Percentiles rank a stretch among this genome's conserved stretches.
These are phyloP conservation scores for Flaveria bidentis DNA, from an alignment of 129 eudicot genomes.

Conservation along the genomic window DNA sequence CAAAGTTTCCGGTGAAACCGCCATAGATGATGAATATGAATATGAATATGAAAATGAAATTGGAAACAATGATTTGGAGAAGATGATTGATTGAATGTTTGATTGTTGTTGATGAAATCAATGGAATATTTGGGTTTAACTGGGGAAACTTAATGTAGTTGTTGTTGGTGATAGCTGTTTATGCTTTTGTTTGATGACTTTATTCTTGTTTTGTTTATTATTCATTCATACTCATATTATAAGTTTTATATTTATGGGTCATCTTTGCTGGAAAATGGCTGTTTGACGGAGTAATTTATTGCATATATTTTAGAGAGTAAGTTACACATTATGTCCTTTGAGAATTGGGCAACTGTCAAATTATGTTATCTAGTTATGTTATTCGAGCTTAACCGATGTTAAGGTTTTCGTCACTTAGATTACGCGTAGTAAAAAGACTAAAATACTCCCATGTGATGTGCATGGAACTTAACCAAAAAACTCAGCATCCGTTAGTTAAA, in stretches of 20 bases:
- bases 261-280: conserved; percentile 39
- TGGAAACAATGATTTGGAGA: conserved; percentile 14
- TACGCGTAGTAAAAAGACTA: too few relatives aligned
- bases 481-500: too few relatives aligned
- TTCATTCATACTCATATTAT: neutral
- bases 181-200: conserved; percentile 21
- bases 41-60: neutral
- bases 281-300: conserved; percentile 41
- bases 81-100: conserved; percentile 26
- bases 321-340: too few relatives aligned
- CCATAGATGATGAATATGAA: conserved; percentile 42
- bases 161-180: conserved; percentile 41
- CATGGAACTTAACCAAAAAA: too few relatives aligned
- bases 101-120: conserved; percentile 21
- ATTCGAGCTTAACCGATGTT: too few relatives aligned
- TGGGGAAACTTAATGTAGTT: conserved; percentile 19
- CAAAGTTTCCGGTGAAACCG: conserved; percentile 50
- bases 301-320: neutral
- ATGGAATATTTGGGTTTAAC: conserved; percentile 31
- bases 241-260: conserved; percentile 28
- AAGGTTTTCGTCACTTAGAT: too few relatives aligned
- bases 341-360: too few relatives aligned
- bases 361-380: too few relatives aligned
- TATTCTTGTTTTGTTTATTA: neutral
- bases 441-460: too few relatives aligned